Percentiles rank a stretch among this genome's conserved stretches.
phyloP scores from a whole-genome alignment of 2,329 filamentous ascomycete species.

The Lachnellula cervina region DNA sequence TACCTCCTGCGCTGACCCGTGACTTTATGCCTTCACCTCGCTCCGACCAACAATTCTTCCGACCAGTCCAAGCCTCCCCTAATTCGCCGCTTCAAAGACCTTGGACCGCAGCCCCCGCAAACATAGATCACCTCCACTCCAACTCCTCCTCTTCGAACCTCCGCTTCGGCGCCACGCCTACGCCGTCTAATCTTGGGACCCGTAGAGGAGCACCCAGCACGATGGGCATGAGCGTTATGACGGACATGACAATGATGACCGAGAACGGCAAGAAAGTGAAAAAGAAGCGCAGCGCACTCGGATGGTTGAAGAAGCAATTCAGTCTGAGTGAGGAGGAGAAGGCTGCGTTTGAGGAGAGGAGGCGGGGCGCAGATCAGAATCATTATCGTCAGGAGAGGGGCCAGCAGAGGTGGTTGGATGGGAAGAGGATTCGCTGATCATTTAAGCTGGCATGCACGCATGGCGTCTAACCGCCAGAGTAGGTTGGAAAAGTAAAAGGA shows the following conservation, averaged over 20 bases:
- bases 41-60: constrained; percentile 54
- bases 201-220: constrained; percentile 26
- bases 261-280: constrained; percentile 41
- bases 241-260: constrained; percentile 44
- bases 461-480: no score
- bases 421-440: constrained; percentile 15
- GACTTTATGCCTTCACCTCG: constrained; percentile 34
- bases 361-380: constrained; percentile 22
- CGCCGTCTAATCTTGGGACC: constrained; percentile 18
- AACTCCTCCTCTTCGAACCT: constrained; percentile 48
- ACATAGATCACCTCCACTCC: constrained; percentile 22
- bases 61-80: constrained; percentile 57
- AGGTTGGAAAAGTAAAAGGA: no score
- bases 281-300: constrained; percentile 64
- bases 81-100: constrained; percentile 54
- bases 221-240: constrained; percentile 47
- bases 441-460: no score
- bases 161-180: constrained; percentile 14
- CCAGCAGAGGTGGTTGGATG: constrained; percentile 22
- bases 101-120: constrained; percentile 29
- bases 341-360: constrained; percentile 53
- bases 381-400: constrained; percentile 13
- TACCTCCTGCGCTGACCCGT: constrained; percentile 11
- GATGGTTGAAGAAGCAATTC: constrained; percentile 65
- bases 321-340: constrained; percentile 60